Evolutionary conservation across 2,329 filamentous ascomycete species (phyloP), one percentile per base, ranked within the genome.

Genomic region (Rhynchosporium secalis): DNA sequence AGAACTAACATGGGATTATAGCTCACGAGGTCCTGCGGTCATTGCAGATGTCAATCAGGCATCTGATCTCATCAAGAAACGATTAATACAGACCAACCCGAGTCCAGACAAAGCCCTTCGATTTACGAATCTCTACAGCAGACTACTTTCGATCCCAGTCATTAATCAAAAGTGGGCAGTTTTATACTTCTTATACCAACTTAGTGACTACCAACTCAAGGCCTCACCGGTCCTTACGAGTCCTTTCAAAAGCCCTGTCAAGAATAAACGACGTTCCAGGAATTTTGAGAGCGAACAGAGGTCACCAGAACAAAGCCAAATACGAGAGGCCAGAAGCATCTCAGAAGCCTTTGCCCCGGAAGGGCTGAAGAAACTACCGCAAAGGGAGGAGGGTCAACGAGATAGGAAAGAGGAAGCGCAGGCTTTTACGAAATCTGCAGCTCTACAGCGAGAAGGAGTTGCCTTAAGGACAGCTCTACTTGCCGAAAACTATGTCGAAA

Each of bases 121-220:
- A 65, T 96, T 97, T 76, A 89, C 92, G 29, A 96, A 96, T 72
- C 83, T 99, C 33, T 96, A 97, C 77, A 92, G 91, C 40, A 85
- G 92, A 61, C 83, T 99, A 20, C 81, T 97, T 31, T 90, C 91
- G n/a, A 86, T 97, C 68, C 93, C 93, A 0, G 93, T 98, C 5
- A 82, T 99, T 49, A 90, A 91, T 71, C 90, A 96, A 76, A 99
- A 99, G 83, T 98, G 93, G 92, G 92, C 90, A 3, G 97, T 99
- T 68, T 81, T 99, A 26, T 96, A 96, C 74, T 86, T 99, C 47
- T 84, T 99, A 47, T 90, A 95, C 74, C 87, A 91, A 70, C 83
- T 97, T 54, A 87, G 91, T 65, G 90, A 93, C 72, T 86, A 84
- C 3, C 68, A 72, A 48, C 62, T 48, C 13, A 64, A 56, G 36